Evolutionary conservation across 164 flowering plant species (phyloP).

Genomic region (Chimonanthus praecox): DNA sequence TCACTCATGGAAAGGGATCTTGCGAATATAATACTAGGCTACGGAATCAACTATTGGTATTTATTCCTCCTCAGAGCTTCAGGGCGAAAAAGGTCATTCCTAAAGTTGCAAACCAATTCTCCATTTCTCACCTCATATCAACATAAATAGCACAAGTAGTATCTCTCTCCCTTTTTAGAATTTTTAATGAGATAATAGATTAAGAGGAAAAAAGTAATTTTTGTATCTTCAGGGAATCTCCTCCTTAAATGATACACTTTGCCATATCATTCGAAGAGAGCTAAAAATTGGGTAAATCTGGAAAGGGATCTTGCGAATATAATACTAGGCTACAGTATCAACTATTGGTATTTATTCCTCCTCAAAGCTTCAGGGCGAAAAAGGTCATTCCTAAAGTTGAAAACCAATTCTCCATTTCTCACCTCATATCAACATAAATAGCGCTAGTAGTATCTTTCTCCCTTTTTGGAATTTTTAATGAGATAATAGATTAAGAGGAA

Average conservation of each 20-base stretch:
- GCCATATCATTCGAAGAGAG: no score
- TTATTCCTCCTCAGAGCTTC: background rate
- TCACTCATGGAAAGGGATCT: no score
- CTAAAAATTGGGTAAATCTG: no score
- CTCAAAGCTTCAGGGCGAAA: background rate
- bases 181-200: no score
- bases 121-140: background rate
- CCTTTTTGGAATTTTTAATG: background rate
- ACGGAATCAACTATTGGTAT: no score
- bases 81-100: background rate
- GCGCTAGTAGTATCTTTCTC: background rate
- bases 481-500: no score
- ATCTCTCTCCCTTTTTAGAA: background rate
- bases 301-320: no score
- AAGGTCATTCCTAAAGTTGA: background rate
- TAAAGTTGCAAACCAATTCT: background rate
- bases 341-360: background rate
- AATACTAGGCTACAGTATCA: no score
- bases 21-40: no score
- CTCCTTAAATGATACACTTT: no score
- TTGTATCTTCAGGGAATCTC: no score
- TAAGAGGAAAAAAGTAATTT: no score
- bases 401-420: background rate
- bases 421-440: background rate
- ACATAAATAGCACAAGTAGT: background rate